These are phyloP conservation scores for Rhizopogon rudus DNA, from an alignment of 768 basidiomycete species.

Conservation along the genomic window DNA sequence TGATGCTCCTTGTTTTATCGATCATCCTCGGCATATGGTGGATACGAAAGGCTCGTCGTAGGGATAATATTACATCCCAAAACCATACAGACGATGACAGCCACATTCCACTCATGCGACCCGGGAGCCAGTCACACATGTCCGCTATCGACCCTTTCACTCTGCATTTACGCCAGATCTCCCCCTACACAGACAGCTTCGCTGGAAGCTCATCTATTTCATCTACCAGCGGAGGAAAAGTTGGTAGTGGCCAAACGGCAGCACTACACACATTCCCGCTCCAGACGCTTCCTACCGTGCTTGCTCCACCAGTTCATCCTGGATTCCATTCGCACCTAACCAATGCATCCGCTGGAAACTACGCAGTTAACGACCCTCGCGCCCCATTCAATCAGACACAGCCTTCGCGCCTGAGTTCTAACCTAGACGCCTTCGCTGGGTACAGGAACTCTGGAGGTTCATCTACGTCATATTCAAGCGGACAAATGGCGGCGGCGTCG, in stretches of 20 bases:
- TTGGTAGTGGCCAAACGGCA: conserved; percentile 41
- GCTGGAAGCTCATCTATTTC: conserved; percentile 25
- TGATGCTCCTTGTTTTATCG: conserved; percentile 45
- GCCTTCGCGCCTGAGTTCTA: conserved; percentile 14
- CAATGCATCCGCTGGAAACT: neutral
- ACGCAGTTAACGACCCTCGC: neutral
- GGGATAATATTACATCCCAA: conserved; percentile 15
- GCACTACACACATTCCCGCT: conserved; percentile 12
- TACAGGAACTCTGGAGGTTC: conserved; percentile 14
- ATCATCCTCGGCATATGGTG: conserved; percentile 48
- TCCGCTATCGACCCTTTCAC: neutral
- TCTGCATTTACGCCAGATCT: conserved; percentile 13
- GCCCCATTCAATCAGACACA: neutral
- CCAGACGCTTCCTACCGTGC: conserved; percentile 28
- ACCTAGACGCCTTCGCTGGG: conserved; percentile 10
- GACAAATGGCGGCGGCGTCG: conserved; percentile 50
- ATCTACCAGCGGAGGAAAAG: conserved; percentile 34
- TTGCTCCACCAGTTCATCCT: conserved; percentile 25
- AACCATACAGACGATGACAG: conserved; percentile 4
- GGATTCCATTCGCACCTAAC: conserved; percentile 19
- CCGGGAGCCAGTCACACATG: neutral
- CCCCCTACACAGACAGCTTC: conserved; percentile 14
- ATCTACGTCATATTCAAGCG: conserved; percentile 31
- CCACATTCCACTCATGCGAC: conserved; percentile 5
- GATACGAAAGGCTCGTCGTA: conserved; percentile 18